Evolutionary conservation across 371 early-diverging fungal genomes (phyloP), one percentile per base, ranked within the genome.

Genomic region (Zopfochytrium polystomum): DNA sequence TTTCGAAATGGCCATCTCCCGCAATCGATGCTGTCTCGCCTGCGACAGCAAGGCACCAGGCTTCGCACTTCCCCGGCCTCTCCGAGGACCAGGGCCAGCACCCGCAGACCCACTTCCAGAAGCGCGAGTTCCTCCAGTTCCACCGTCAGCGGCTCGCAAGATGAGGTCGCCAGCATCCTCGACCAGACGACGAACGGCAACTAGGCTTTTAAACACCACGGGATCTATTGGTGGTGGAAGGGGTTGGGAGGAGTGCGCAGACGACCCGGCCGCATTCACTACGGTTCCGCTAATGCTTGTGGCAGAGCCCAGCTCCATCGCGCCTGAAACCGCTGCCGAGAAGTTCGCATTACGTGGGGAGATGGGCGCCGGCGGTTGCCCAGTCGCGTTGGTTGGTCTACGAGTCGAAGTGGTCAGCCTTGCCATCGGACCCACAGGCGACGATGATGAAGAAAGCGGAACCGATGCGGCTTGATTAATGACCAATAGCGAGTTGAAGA

Each of bases 161-260:
- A 58, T 65, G 42, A 65, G 64, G 23, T 63, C 65, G 3, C 59
- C 50, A 25, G 69, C 69, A 3, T 70, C 70, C 47, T 70, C 70
- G 34, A 65, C 65, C 18, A 70, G 57, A 23, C 29, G 57, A 3
- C 70, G 55, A 43, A 70, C 57, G 18, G 53, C 43, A 26, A 70
- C 22, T 63, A 42, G 2, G 63, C 52, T n/a, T n/a, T n/a, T n/a
- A n/a, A n/a, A n/a, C n/a, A n/a, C n/a, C n/a, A n/a, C n/a, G n/a
- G n/a, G n/a, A n/a, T n/a, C n/a, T n/a, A n/a, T n/a, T n/a, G n/a
- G n/a, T n/a, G n/a, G n/a, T n/a, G n/a, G n/a, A n/a, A n/a, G n/a
- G n/a, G n/a, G n/a, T n/a, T n/a, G n/a, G n/a, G n/a, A n/a, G n/a
- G n/a, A n/a, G n/a, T n/a, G n/a, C n/a, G n/a, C n/a, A n/a, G n/a